Evolutionary conservation across 2,329 filamentous ascomycete species (phyloP).

Genomic region (Fusarium longipes): DNA sequence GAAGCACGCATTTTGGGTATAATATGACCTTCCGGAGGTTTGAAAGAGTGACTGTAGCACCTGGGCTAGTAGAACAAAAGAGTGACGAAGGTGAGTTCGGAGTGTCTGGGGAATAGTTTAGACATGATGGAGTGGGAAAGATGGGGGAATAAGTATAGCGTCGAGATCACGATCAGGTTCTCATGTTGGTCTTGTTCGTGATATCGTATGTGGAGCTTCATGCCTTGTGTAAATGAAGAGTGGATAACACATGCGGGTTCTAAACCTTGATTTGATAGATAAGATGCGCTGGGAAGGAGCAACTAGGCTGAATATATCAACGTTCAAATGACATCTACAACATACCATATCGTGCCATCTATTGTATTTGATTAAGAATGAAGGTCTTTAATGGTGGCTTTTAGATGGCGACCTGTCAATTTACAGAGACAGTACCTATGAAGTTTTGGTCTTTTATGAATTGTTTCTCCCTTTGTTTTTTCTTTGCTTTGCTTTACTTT

Average conservation of each 20-base stretch:
- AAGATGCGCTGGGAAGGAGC: constrained; percentile 18
- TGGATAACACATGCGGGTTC: constrained; percentile 9
- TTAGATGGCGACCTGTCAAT: not conserved
- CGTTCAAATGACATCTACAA: not conserved
- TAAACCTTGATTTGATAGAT: constrained; percentile 37
- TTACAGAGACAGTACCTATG: not conserved
- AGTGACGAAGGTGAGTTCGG: not conserved
- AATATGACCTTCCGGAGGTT: constrained; percentile 27
- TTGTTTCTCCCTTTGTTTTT: not conserved
- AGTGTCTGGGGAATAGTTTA: not conserved
- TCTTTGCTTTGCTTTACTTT: not conserved
- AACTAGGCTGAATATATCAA: too few relatives aligned
- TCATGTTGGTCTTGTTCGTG: not conserved
- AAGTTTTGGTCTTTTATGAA: not conserved
- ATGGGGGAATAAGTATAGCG: not conserved
- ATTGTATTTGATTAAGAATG: too few relatives aligned
- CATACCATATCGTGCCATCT: too few relatives aligned
- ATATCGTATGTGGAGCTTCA: constrained; percentile 27
- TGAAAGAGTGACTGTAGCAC: constrained; percentile 20
- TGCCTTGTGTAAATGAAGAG: constrained; percentile 33
- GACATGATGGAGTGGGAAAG: not conserved
- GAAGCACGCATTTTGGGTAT: constrained; percentile 31
- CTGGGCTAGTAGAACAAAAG: constrained; percentile 4
- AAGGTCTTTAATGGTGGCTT: not conserved
- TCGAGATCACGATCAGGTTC: not conserved